phyloP scores from a whole-genome alignment of 2,329 filamentous ascomycete species.

The Aschersonia sp. region DNA sequence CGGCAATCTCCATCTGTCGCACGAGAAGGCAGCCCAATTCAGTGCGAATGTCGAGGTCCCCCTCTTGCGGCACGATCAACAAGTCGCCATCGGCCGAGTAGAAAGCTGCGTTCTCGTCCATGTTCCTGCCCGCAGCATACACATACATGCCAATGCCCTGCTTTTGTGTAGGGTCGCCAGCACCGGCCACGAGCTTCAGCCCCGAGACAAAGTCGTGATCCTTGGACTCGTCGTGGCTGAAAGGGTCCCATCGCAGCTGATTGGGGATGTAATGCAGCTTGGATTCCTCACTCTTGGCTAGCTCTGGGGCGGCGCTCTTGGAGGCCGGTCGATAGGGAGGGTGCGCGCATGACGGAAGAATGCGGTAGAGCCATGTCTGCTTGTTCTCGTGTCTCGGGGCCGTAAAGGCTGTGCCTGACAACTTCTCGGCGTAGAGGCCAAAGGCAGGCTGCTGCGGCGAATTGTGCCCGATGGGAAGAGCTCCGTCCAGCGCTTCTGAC shows the following conservation, averaged over 20 bases:
- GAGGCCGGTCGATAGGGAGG: constrained; percentile 36
- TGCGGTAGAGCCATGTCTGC: constrained; percentile 60
- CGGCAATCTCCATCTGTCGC: constrained; percentile 64
- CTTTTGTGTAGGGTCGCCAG: constrained; percentile 69
- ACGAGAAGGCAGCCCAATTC: constrained; percentile 63
- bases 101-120: constrained; percentile 62
- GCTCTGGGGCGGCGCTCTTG: constrained; percentile 7
- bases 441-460: constrained; percentile 68
- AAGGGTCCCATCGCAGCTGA: constrained; percentile 71
- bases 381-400: constrained; percentile 54
- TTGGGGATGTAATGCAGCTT: constrained; percentile 42
- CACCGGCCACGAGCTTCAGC: constrained; percentile 60
- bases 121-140: constrained; percentile 65
- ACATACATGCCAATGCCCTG: constrained; percentile 67
- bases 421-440: constrained; percentile 71
- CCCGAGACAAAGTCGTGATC: constrained; percentile 37
- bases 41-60: constrained; percentile 60
- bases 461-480: constrained; percentile 63
- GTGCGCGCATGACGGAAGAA: constrained; percentile 50
- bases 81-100: constrained; percentile 77
- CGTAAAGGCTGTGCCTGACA: constrained; percentile 60
- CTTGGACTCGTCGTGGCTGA: constrained; percentile 50
- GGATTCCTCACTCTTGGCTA: constrained; percentile 7
- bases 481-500: constrained; percentile 61
- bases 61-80: constrained; percentile 62